phyloP scores from a whole-genome alignment of 176 grass and related monocot genomes.

The Ananas comosus region DNA sequence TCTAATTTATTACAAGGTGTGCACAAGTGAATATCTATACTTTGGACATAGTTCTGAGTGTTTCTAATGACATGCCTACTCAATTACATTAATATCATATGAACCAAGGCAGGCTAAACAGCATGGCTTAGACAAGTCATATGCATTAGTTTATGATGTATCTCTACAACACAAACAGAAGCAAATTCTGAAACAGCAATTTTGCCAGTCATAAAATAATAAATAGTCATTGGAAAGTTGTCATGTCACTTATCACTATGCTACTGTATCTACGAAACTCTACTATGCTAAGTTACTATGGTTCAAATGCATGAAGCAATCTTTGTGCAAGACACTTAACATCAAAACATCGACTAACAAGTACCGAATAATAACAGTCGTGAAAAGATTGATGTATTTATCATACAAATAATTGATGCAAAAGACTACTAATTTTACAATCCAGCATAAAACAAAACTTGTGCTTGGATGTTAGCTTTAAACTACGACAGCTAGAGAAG shows the following conservation, averaged over 20 bases:
- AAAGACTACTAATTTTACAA: background rate
- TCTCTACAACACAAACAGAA: too few species aligned
- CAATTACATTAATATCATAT: background rate
- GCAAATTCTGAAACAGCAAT: too few species aligned
- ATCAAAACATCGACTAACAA: background rate
- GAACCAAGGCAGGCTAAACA: too few species aligned
- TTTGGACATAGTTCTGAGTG: background rate
- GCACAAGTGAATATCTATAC: background rate
- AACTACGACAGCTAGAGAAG: too few species aligned
- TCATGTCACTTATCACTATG: too few species aligned
- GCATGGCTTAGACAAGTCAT: too few species aligned
- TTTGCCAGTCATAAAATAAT: too few species aligned
- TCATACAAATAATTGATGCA: background rate
- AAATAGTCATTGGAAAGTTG: too few species aligned
- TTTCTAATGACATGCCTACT: background rate
- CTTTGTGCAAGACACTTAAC: background rate
- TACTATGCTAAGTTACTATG: too few species aligned
- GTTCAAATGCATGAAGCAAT: background rate
- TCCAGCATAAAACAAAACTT: background rate
- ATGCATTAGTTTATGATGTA: too few species aligned
- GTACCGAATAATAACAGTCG: background rate
- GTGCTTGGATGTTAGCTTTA: too few species aligned
- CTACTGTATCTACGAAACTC: too few species aligned
- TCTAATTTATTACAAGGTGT: background rate
- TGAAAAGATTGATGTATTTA: background rate